Evolutionary conservation across 2,329 filamentous ascomycete genomes (phyloP).

Genomic region (Parafenestella ontariensis): DNA sequence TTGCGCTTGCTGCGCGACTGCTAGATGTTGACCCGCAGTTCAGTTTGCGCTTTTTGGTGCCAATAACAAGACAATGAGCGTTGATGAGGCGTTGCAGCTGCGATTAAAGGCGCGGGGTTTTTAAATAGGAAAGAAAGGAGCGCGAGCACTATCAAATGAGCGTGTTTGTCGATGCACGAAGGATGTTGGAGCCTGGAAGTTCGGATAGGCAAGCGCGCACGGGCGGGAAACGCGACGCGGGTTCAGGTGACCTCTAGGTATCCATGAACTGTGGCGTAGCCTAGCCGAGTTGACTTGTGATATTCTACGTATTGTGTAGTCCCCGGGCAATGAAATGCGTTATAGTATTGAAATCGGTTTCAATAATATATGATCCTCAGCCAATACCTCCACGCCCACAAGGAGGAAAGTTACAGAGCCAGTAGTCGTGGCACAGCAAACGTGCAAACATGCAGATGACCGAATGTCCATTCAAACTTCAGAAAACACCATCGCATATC

Average conservation of each 20-base stretch:
- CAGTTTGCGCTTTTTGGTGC: background rate
- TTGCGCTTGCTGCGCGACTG: conserved; percentile 7
- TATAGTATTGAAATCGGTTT: too few relatives aligned
- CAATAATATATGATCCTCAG: too few relatives aligned
- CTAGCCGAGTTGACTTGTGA: background rate
- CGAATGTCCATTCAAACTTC: too few relatives aligned
- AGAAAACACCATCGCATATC: too few relatives aligned
- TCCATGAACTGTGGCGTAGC: too few relatives aligned
- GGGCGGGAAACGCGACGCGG: conserved; percentile 23
- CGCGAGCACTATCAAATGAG: conserved; percentile 1
- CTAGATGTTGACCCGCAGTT: background rate
- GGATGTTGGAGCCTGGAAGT: conserved; percentile 20
- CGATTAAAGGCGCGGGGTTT: background rate
- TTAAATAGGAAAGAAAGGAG: background rate
- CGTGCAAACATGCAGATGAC: too few relatives aligned
- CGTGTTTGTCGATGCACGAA: background rate
- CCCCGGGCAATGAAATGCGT: too few relatives aligned
- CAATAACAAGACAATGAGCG: background rate
- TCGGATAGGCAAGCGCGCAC: conserved; percentile 10
- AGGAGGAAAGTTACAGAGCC: too few relatives aligned
- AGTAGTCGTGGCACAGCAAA: too few relatives aligned
- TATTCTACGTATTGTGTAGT: too few relatives aligned
- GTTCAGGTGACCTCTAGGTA: conserved; percentile 23
- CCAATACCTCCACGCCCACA: too few relatives aligned
- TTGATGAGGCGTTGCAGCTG: background rate